A percentile compares a stretch with the other conserved stretches of the same genome.
phyloP scores from a whole-genome alignment of 2,329 filamentous ascomycete species.

The Colletotrichum somersetense region DNA sequence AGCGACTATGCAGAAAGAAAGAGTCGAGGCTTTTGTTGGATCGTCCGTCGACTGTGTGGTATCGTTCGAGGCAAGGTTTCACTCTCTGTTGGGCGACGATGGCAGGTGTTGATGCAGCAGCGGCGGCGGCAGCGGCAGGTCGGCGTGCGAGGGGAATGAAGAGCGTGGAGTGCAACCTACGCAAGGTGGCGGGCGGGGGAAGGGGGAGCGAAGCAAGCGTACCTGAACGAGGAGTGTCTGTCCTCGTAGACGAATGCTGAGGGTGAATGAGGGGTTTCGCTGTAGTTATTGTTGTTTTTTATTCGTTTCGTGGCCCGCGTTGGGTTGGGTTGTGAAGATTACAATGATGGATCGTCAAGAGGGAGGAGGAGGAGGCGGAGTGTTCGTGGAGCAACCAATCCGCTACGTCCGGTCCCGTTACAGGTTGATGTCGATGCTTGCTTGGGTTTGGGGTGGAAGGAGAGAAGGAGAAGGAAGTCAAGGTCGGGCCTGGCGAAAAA shows the following conservation, averaged over 20 bases:
- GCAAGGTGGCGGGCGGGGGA: background rate
- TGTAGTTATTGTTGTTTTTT: slow-evolving; percentile 5
- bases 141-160: background rate
- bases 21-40: background rate
- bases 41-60: background rate
- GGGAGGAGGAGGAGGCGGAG: background rate
- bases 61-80: background rate
- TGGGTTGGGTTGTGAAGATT: slow-evolving; percentile 7
- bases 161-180: slow-evolving; percentile 3
- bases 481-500: slow-evolving; percentile 46
- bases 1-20: background rate
- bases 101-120: slow-evolving; percentile 13
- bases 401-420: slow-evolving; percentile 38
- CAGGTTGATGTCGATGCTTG: slow-evolving; percentile 42
- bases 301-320: slow-evolving; percentile 25
- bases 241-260: slow-evolving; percentile 18
- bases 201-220: slow-evolving; percentile 25
- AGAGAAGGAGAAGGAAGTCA: slow-evolving; percentile 41
- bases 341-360: slow-evolving; percentile 22
- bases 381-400: slow-evolving; percentile 37
- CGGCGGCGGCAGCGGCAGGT: background rate
- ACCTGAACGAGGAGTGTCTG: slow-evolving; percentile 29
- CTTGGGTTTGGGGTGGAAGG: slow-evolving; percentile 42
- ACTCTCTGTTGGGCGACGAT: background rate
- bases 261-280: slow-evolving; percentile 4